Conservation (phyloP, 1,284 basidiomycete genomes). For the Tilletia indica region DNA sequence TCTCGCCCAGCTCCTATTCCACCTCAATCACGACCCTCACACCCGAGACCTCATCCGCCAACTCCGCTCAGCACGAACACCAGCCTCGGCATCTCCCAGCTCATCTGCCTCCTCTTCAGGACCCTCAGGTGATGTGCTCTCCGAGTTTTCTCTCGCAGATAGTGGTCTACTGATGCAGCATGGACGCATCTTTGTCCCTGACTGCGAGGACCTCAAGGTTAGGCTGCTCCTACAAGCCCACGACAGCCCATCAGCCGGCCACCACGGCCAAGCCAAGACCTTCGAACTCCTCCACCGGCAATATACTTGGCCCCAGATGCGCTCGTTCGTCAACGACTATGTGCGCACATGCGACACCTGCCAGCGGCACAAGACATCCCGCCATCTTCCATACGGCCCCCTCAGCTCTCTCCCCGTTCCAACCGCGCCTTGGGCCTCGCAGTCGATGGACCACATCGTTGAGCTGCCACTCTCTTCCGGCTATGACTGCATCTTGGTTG, state of each 20-base stretch:
- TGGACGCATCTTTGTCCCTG: conserved; percentile 12
- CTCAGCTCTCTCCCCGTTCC: conserved; percentile 56
- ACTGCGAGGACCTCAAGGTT: neutral
- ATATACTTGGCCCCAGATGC: conserved; percentile 57
- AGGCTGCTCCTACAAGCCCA: conserved; percentile 14
- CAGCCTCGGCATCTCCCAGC: too few relatives aligned
- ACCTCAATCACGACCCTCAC: neutral
- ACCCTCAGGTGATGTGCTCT: neutral
- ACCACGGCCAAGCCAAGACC: neutral
- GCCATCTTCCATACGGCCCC: conserved; percentile 46
- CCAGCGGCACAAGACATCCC: conserved; percentile 55
- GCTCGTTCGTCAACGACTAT: conserved; percentile 53
- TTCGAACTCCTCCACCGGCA: conserved; percentile 40
- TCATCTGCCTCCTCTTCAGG: neutral
- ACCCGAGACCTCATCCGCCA: neutral
- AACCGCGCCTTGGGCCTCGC: conserved; percentile 56
- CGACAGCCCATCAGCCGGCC: neutral
- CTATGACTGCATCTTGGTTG: conserved; percentile 57
- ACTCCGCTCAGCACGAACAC: too few relatives aligned
- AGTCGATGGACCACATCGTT: conserved; percentile 61
- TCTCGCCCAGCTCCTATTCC: too few relatives aligned
- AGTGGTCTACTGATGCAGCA: neutral
- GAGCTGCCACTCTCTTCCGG: conserved; percentile 56
- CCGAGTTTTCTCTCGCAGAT: too few relatives aligned
- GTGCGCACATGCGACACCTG: conserved; percentile 58